Base-by-base conservation (phyloP, 768 basidiomycete species). In the Infundibulicybe gibba region DNA sequence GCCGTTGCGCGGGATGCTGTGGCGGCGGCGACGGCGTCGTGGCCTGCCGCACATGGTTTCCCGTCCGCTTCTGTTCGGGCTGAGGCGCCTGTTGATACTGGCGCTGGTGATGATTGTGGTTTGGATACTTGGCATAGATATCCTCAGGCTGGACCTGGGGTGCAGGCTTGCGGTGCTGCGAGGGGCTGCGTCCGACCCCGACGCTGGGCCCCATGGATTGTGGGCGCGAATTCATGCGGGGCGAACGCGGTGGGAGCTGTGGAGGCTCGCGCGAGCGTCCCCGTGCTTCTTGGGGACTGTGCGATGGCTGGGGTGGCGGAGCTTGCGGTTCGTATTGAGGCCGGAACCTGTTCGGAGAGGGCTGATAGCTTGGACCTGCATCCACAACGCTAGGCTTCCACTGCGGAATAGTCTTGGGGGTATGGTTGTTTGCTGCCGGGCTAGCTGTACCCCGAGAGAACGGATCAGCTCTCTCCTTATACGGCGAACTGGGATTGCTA, bases 311-410 rank as follows among this genome's bases (percentile, higher is more conserved):
- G 25, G 30, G 41, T 25, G 41, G 33, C 21, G 48, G 41, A 14
- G 51, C 40, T 16, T 40, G 20, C 25, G 47, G 41, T 15, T 15
- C 20, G 25, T 40, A 48, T 16, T 40, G 51, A 14, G 51, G 51
- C 16, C 38, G 44, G 3, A 48, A 45, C 2, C 43, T 37, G 16
- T n/a, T 14, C 15, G 48, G 41, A 16, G 35, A 45, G 15, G 41
- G 12, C 31, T 43, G 31, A 14, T 40, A 42, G n/a, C 33, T 41
- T n/a, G 30, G 15, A 20, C 25, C 20, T 30, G 48, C 32, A 21
- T 12, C 30, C 34, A 20, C 19, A 15, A 16, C n/a, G 37, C 21
- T 35, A 8, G 32, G 40, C 20, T 40, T 25, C 15, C 41, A 48
- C 17, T 34, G 17, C 16, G 41, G 42, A 6, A 32, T 38, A 21